These are phyloP conservation scores for Cystoderma amianthinum DNA, from an alignment of 768 basidiomycete genomes.

Conservation along the genomic window DNA sequence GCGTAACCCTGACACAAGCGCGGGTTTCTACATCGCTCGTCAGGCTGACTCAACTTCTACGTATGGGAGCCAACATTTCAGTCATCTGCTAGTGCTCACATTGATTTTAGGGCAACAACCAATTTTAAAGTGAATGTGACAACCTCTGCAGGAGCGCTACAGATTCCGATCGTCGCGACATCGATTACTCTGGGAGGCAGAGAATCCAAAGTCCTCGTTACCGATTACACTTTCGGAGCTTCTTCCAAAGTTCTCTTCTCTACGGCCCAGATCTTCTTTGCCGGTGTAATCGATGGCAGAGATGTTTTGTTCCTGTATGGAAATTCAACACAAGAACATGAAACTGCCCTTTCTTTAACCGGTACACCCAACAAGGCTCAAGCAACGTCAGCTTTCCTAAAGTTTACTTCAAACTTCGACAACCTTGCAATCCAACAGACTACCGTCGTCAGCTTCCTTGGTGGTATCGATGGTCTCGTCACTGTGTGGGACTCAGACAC, in stretches of 20 bases:
- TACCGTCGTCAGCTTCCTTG: conserved; percentile 46
- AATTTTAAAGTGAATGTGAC: conserved; percentile 57
- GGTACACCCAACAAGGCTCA: conserved; percentile 37
- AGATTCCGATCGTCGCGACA: conserved; percentile 47
- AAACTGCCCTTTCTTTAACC: conserved; percentile 36
- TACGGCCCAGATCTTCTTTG: conserved; percentile 68
- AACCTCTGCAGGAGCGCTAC: conserved; percentile 42
- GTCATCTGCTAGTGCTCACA: background rate
- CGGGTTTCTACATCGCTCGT: conserved; percentile 66
- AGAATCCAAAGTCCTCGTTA: conserved; percentile 67
- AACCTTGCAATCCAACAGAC: conserved; percentile 10
- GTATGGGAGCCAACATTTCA: conserved; percentile 28
- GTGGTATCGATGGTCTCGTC: conserved; percentile 51
- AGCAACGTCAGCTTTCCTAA: conserved; percentile 18
- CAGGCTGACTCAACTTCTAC: conserved; percentile 62
- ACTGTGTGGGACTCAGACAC: conserved; percentile 61
- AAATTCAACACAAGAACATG: conserved; percentile 46
- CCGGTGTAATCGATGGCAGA: conserved; percentile 51
- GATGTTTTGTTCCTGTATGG: conserved; percentile 63
- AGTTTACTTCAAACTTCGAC: too few species aligned
- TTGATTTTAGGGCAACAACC: conserved; percentile 21
- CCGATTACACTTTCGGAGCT: conserved; percentile 65
- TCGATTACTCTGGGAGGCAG: conserved; percentile 59
- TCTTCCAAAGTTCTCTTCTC: conserved; percentile 58
- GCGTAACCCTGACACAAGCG: conserved; percentile 57